Evolutionary conservation across 1,139 yeast species (phyloP), one percentile per base, ranked within the genome.

Genomic region (Hansenula sp.): DNA sequence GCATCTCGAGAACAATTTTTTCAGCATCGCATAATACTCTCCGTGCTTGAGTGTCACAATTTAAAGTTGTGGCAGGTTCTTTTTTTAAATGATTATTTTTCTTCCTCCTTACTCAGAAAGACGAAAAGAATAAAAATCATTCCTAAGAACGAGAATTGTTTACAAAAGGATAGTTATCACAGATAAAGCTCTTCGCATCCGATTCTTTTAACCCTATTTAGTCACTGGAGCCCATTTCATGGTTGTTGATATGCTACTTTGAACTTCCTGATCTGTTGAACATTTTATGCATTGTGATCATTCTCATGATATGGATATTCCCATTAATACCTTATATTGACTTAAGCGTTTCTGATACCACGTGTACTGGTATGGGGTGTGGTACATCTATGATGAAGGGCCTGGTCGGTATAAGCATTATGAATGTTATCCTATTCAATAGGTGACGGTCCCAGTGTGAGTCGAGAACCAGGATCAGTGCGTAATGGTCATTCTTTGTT

Each of bases 61-160:
- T 16, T 12, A n/a, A 8, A 16, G 12, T 2, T 19, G 30, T 38
- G 10, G 12, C 10, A 31, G 46, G 50, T 46, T 45, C 44, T 48
- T 50, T 45, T 50, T 54, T 52, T 48, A 25, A 47, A 35, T 47
- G 53, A 45, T 48, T 47, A 17, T 52, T 51, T 48, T 46, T 48
- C 49, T 47, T 42, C 36, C 45, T 33, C 35, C 25, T 15, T 16
- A 15, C 16, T 8, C n/a, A n/a, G n/a, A n/a, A n/a, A 8, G n/a
- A 30, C 2, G n/a, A 21, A 32, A 45, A 46, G 50, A 49, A 52
- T 21, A 48, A 52, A 54, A 52, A 50, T 48, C 55, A 47, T 43
- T 45, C 40, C 47, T 45, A 30, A 25, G 18, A 4, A 15, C 31
- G 33, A 41, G 52, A 37, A 27, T 44, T 51, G 54, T 35, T 15